phyloP scores from a whole-genome alignment of 371 early-diverging fungal genomes.

The Mucor racemosus region DNA sequence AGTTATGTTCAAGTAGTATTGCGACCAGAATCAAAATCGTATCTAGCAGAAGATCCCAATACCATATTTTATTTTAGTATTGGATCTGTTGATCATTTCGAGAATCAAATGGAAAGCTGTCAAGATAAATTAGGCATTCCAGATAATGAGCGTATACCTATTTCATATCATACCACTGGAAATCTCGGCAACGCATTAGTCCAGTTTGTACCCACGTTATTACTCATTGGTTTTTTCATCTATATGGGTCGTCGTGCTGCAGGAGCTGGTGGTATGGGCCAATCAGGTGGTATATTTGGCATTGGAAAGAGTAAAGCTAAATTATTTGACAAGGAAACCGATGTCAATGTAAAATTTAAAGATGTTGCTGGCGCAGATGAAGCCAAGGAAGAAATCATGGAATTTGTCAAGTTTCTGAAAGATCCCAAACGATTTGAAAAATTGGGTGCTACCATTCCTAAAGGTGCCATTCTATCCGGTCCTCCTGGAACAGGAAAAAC shows the following conservation, averaged over 20 bases:
- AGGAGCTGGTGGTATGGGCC: slow-evolving; percentile 50
- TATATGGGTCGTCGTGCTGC: slow-evolving; percentile 82
- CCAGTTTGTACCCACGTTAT: slow-evolving; percentile 90
- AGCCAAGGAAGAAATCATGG: slow-evolving; percentile 83
- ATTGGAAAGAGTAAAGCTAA: slow-evolving; percentile 96
- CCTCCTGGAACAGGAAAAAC: slow-evolving; percentile 97
- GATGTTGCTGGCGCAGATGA: slow-evolving; percentile 99
- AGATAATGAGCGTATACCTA: slow-evolving; percentile 85
- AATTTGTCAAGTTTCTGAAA: slow-evolving; percentile 41
- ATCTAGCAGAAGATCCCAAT: slow-evolving; percentile 33
- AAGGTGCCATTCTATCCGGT: slow-evolving; percentile 95
- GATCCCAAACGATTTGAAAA: slow-evolving; percentile 73
- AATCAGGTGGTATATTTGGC: slow-evolving; percentile 87
- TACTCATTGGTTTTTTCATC: slow-evolving; percentile 84
- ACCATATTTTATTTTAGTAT: slow-evolving; percentile 78
- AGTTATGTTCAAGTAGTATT: slow-evolving; percentile 78
- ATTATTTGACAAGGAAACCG: slow-evolving; percentile 95
- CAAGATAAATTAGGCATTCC: slow-evolving; percentile 92
- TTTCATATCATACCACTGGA: slow-evolving; percentile 82
- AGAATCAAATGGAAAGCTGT: slow-evolving; percentile 83
- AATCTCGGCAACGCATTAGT: slow-evolving; percentile 70
- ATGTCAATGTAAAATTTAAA: slow-evolving; percentile 95
- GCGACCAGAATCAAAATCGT: slow-evolving; percentile 59
- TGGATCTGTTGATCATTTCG: slow-evolving; percentile 94
- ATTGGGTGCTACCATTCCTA: slow-evolving; percentile 96